Evolutionary conservation across 495 filamentous ascomycete genomes (phyloP).

Genomic region (Aspergillus bertholletiae): DNA sequence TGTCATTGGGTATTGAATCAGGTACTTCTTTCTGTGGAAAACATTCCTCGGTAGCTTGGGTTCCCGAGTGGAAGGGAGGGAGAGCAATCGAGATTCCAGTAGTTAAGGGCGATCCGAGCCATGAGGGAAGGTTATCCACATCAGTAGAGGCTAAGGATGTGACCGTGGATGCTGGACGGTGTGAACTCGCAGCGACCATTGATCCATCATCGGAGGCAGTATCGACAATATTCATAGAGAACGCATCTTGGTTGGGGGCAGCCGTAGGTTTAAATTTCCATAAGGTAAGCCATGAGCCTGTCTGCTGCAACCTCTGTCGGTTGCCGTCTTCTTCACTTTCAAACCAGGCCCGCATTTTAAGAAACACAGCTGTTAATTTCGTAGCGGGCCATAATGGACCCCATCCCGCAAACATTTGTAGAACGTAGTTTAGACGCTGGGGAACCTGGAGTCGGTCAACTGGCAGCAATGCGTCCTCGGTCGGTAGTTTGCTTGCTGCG

Average conservation of each 20-base stretch:
- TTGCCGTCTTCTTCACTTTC: background rate
- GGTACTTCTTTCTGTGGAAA: background rate
- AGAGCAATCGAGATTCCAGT: background rate
- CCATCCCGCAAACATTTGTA: constrained; percentile 1
- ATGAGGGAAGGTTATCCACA: background rate
- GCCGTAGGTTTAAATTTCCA: background rate
- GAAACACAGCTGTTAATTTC: background rate
- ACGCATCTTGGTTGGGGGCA: background rate
- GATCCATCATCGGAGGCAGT: too few relatives aligned
- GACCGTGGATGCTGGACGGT: background rate
- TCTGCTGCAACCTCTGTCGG: background rate
- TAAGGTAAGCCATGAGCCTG: background rate
- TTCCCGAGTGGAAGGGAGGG: background rate
- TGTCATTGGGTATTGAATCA: background rate
- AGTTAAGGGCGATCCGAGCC: background rate
- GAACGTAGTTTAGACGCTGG: background rate
- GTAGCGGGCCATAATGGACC: background rate
- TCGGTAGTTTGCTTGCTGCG: background rate
- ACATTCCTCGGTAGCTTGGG: background rate
- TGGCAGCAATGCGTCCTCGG: background rate
- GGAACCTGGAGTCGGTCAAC: background rate
- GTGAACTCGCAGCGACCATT: background rate
- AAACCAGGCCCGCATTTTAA: background rate
- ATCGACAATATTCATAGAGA: background rate
- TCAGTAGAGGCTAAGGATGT: background rate